Conservation (phyloP, 768 basidiomycete species). For the Podaxis sp. region DNA sequence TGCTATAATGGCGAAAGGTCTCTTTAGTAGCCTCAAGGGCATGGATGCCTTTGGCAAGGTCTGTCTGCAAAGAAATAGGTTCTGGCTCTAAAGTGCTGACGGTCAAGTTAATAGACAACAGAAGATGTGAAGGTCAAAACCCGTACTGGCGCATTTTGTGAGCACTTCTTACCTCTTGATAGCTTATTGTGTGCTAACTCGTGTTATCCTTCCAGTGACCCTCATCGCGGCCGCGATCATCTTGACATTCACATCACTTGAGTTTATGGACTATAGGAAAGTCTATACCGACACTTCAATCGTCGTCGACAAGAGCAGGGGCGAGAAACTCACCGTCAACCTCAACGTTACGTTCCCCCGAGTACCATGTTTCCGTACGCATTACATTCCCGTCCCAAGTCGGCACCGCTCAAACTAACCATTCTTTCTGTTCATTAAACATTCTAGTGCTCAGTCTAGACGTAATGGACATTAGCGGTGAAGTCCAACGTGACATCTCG, state of each 20-base stretch:
- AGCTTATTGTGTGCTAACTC: background rate
- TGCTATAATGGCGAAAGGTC: slow-evolving; percentile 70
- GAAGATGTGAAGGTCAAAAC: slow-evolving; percentile 99
- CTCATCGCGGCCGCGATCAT: slow-evolving; percentile 91
- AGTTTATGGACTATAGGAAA: slow-evolving; percentile 93
- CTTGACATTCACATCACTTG: slow-evolving; percentile 85
- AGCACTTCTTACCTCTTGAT: slow-evolving; percentile 28
- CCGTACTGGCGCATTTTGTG: slow-evolving; percentile 86
- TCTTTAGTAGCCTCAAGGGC: slow-evolving; percentile 79
- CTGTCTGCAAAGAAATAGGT: slow-evolving; percentile 21
- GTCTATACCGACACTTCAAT: slow-evolving; percentile 89
- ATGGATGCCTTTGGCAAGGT: slow-evolving; percentile 99
- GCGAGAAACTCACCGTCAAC: slow-evolving; percentile 89
- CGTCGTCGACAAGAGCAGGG: slow-evolving; percentile 91
- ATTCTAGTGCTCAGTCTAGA: slow-evolving; percentile 87
- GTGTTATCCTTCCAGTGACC: slow-evolving; percentile 61
- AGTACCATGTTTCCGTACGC: slow-evolving; percentile 96
- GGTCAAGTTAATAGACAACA: slow-evolving; percentile 66
- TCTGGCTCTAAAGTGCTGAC: slow-evolving; percentile 13
- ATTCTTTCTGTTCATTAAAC: background rate
- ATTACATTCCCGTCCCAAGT: background rate
- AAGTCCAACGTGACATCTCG: slow-evolving; percentile 86
- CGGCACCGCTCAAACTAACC: background rate
- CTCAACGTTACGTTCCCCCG: slow-evolving; percentile 94
- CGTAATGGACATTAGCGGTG: slow-evolving; percentile 98